Percentiles rank a stretch among this genome's conserved stretches.
Evolutionary conservation across 371 early-diverging fungal genomes (phyloP).

Genomic region (Mortierella polycephala): DNA sequence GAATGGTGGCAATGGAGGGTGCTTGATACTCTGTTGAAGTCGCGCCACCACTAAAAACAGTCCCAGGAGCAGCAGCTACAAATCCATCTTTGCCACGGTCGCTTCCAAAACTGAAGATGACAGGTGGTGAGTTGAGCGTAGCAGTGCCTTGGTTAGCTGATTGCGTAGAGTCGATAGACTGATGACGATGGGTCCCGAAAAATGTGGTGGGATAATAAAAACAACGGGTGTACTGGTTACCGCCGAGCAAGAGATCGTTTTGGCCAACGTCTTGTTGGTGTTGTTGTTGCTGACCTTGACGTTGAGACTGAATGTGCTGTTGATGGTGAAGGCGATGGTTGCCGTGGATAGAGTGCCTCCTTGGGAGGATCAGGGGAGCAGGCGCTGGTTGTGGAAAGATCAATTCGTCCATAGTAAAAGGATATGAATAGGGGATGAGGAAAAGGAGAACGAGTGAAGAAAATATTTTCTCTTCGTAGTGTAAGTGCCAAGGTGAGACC

Average conservation of each 20-base stretch:
- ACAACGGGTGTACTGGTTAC: slow-evolving; percentile 13
- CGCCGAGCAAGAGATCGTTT: slow-evolving; percentile 1
- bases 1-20: slow-evolving; percentile 2
- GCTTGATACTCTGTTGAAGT: background rate
- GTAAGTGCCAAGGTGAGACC: too few species aligned
- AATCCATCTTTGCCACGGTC: slow-evolving; percentile 1
- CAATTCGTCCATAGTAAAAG: slow-evolving; percentile 27
- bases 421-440: background rate
- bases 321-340: slow-evolving; percentile 1
- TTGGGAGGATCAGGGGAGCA: slow-evolving; percentile 36
- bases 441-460: background rate
- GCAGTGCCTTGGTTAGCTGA: background rate
- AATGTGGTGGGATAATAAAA: slow-evolving; percentile 13
- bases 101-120: background rate
- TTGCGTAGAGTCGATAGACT: background rate
- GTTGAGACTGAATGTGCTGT: background rate
- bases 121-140: slow-evolving; percentile 1
- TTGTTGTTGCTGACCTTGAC: background rate
- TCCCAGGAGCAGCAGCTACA: background rate
- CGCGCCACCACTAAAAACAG: too few species aligned
- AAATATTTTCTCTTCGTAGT: background rate
- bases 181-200: background rate
- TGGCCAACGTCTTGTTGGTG: background rate
- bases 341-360: slow-evolving; percentile 35
- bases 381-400: slow-evolving; percentile 29